These are phyloP conservation scores for Tylopilus intermedius DNA, from an alignment of 768 basidiomycete species.

Conservation along the genomic window DNA sequence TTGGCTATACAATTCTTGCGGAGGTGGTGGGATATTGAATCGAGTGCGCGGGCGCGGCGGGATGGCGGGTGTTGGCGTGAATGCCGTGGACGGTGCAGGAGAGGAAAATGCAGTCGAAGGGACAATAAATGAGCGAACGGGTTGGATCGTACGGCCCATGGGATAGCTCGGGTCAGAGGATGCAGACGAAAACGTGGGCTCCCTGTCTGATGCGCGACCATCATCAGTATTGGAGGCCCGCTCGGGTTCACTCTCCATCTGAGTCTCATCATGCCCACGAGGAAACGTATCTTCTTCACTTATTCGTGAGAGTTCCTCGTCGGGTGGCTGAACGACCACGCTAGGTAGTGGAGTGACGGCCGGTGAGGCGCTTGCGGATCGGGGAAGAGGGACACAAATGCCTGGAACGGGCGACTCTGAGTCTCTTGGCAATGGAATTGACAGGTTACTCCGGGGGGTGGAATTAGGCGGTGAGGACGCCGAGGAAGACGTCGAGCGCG, in stretches of 20 bases:
- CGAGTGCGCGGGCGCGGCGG: constrained; percentile 58
- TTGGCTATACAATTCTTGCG: constrained; percentile 35
- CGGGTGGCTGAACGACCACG: constrained; percentile 19
- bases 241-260: constrained; percentile 21
- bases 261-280: constrained; percentile 1
- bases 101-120: constrained; percentile 47
- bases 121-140: constrained; percentile 31
- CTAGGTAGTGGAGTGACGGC: constrained; percentile 30
- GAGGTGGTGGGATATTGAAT: constrained; percentile 48
- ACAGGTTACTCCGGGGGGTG: constrained; percentile 56
- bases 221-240: constrained; percentile 21
- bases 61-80: constrained; percentile 68
- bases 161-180: constrained; percentile 38
- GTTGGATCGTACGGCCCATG: constrained; percentile 25
- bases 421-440: constrained; percentile 36
- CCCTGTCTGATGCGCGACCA: constrained; percentile 30
- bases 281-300: constrained; percentile 9
- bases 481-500: constrained; percentile 52
- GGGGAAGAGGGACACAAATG: constrained; percentile 46
- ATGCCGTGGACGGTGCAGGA: constrained; percentile 49
- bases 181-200: constrained; percentile 73
- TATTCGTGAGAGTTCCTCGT: constrained; percentile 13
- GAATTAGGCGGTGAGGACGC: constrained; percentile 56
- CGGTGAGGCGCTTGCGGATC: constrained; percentile 48
- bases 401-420: constrained; percentile 47